A percentile compares a stretch with the other conserved stretches of the same genome.
Evolutionary conservation across 257 asterid species (phyloP).

Genomic region (Mentha longifolia): DNA sequence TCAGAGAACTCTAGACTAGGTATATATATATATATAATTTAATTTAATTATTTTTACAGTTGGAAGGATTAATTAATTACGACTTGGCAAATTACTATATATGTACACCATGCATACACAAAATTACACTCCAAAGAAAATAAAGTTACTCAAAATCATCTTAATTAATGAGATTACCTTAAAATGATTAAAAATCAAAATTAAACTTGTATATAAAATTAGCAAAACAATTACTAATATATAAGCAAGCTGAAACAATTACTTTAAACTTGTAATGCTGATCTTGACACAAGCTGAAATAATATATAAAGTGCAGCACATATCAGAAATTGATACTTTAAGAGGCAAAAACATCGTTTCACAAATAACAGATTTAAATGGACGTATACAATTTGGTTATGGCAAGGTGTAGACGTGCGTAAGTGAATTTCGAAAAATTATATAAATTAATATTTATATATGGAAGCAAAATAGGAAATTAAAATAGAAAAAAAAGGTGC

Average conservation of each 20-base stretch:
- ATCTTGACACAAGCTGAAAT: too few species aligned
- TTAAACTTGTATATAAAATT: background rate
- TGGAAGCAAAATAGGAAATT: too few species aligned
- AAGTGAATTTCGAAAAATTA: too few species aligned
- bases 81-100: background rate
- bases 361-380: background rate
- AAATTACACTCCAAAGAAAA: background rate
- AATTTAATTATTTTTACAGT: background rate
- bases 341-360: background rate
- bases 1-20: background rate
- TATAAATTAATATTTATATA: too few species aligned
- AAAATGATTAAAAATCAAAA: background rate
- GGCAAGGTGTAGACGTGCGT: conserved; percentile 32
- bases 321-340: background rate
- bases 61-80: background rate
- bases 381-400: conserved; percentile 45
- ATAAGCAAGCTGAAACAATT: too few species aligned
- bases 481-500: too few species aligned
- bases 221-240: too few species aligned
- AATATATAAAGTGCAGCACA: background rate
- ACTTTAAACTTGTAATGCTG: too few species aligned
- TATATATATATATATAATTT: background rate
- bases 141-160: background rate
- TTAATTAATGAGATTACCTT: background rate
- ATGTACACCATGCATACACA: background rate